Percentiles rank a stretch among this genome's conserved stretches.
phyloP scores from a whole-genome alignment of 2,329 filamentous ascomycete genomes.

The Cladophialophora exuberans region DNA sequence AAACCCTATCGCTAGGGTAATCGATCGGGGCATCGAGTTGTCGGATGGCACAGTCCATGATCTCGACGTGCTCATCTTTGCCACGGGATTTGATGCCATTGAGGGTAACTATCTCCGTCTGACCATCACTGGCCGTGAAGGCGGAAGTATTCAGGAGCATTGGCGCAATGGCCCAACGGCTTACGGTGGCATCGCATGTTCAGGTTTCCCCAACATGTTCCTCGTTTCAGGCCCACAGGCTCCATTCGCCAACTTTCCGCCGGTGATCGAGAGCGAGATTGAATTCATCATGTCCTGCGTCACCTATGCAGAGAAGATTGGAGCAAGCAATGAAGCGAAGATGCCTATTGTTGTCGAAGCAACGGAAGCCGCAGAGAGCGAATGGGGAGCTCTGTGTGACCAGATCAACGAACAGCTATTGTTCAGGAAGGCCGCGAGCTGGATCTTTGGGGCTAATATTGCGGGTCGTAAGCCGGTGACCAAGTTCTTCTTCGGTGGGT shows the following conservation, averaged over 20 bases:
- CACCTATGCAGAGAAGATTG: constrained; percentile 20
- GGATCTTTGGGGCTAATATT: constrained; percentile 58
- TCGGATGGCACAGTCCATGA: constrained; percentile 42
- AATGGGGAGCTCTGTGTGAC: constrained; percentile 54
- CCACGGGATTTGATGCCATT: constrained; percentile 48
- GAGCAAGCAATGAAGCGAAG: constrained; percentile 50
- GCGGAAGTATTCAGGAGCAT: constrained; percentile 38
- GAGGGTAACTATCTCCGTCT: constrained; percentile 44
- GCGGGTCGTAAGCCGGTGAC: constrained; percentile 50
- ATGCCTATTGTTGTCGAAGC: constrained; percentile 47
- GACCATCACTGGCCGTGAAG: constrained; percentile 45
- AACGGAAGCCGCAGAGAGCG: constrained; percentile 47
- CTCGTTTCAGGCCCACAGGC: constrained; percentile 58
- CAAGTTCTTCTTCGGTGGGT: constrained; percentile 12
- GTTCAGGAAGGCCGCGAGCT: constrained; percentile 53
- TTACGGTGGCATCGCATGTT: constrained; percentile 44
- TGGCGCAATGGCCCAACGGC: constrained; percentile 41
- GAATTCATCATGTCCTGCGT: constrained; percentile 42
- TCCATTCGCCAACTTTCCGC: constrained; percentile 60
- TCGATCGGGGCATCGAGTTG: constrained; percentile 43
- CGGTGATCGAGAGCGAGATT: constrained; percentile 47
- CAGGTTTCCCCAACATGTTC: constrained; percentile 54
- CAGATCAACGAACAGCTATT: constrained; percentile 37
- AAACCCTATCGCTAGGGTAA: constrained; percentile 46
- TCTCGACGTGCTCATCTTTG: constrained; percentile 45